phyloP scores from a whole-genome alignment of 208 protist species.

The Jaenimonas drosophilae region DNA sequence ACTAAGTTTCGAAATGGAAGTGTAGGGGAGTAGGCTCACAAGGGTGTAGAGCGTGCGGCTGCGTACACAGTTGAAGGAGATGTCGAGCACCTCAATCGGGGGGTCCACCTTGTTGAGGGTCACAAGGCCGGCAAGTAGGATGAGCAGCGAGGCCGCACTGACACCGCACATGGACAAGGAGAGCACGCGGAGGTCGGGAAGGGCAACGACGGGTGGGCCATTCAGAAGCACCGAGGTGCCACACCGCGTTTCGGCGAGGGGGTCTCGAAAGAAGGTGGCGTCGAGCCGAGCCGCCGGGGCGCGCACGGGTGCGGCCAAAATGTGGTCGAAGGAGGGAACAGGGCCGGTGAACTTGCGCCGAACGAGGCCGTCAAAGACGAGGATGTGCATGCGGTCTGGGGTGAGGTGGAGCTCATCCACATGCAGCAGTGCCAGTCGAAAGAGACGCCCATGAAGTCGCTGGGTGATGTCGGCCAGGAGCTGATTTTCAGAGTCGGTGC shows the following conservation, averaged over 20 bases:
- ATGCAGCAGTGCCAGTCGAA: constrained; percentile 46
- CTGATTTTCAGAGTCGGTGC: constrained; percentile 22
- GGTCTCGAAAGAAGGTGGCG: no score
- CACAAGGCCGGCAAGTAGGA: constrained; percentile 37
- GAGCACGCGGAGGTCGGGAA: constrained; percentile 22
- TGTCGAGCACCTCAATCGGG: constrained; percentile 28
- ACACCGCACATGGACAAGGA: constrained; percentile 66
- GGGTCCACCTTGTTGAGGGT: constrained; percentile 3
- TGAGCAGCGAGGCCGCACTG: constrained; percentile 32
- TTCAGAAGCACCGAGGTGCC: no score
- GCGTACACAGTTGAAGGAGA: constrained; percentile 62
- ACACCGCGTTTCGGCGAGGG: no score
- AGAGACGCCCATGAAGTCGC: constrained; percentile 18
- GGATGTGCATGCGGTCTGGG: constrained; percentile 41
- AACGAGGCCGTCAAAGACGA: constrained; percentile 57
- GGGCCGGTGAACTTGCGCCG: not conserved
- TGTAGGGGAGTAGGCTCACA: constrained; percentile 28
- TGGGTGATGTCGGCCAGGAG: constrained; percentile 51
- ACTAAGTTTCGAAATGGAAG: constrained; percentile 32
- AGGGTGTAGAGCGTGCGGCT: constrained; percentile 32
- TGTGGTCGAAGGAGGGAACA: not conserved
- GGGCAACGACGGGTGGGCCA: not conserved
- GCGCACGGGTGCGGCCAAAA: not conserved
- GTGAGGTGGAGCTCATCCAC: constrained; percentile 44
- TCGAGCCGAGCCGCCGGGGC: no score